These are phyloP conservation scores for Claviceps cyperi DNA, from an alignment of 2,329 filamentous ascomycete species.

Conservation along the genomic window DNA sequence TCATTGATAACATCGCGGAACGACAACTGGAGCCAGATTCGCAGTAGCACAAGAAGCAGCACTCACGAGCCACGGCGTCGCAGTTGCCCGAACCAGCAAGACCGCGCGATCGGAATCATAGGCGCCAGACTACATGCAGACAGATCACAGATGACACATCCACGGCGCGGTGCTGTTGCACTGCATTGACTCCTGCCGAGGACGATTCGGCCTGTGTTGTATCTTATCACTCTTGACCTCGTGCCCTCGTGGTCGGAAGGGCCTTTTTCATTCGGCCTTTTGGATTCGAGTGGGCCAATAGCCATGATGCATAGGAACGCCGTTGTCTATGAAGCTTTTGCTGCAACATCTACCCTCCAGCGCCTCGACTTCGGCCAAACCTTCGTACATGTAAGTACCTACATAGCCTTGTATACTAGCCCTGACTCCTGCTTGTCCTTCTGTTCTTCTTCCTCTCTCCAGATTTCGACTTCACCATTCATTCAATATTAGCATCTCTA, in stretches of 20 bases:
- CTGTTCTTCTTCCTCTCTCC: not conserved
- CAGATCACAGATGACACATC: not conserved
- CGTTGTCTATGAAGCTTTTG: not conserved
- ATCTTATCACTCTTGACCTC: no score
- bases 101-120: not conserved
- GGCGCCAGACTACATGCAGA: not conserved
- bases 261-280: not conserved
- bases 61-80: not conserved
- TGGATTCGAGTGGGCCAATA: no score
- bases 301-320: not conserved
- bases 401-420: not conserved
- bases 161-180: not conserved
- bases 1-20: not conserved
- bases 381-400: not conserved
- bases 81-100: constrained; percentile 2
- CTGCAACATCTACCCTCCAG: not conserved
- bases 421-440: not conserved
- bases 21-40: no score
- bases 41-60: not conserved
- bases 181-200: not conserved
- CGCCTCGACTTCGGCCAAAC: not conserved
- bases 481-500: not conserved
- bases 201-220: not conserved
- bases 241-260: not conserved
- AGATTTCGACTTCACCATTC: not conserved